These are phyloP conservation scores for Trametes villosa DNA, from an alignment of 768 basidiomycete genomes.

Conservation along the genomic window DNA sequence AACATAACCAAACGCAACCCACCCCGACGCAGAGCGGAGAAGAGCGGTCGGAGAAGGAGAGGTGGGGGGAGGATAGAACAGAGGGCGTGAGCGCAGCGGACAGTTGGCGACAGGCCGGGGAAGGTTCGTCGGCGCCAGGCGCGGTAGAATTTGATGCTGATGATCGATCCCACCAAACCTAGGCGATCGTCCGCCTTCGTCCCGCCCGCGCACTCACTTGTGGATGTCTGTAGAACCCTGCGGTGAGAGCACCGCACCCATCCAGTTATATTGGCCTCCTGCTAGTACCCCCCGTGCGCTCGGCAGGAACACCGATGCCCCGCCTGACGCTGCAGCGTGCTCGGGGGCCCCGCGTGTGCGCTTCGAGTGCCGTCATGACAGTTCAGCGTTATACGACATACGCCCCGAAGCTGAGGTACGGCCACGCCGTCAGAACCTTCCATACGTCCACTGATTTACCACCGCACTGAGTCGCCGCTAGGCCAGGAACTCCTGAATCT, in stretches of 20 bases:
- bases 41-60: background rate
- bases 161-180: background rate
- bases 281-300: background rate
- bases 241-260: background rate
- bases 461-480: background rate
- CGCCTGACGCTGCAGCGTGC: background rate
- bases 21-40: background rate
- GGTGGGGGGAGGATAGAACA: background rate
- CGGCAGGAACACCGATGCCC: background rate
- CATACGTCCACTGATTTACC: conserved; percentile 3
- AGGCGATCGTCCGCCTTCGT: conserved; percentile 5
- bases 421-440: background rate
- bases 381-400: background rate
- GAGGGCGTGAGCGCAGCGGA: too few relatives aligned
- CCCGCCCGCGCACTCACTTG: conserved; percentile 1
- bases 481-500: conserved; percentile 19
- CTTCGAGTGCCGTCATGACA: background rate
- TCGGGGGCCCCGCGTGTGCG: background rate
- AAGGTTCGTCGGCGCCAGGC: background rate
- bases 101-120: background rate
- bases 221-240: background rate
- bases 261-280: conserved; percentile 5
- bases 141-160: conserved; percentile 3
- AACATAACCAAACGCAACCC: background rate
- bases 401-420: background rate